phyloP scores from a whole-genome alignment of 2,329 filamentous ascomycete genomes.

The Bertia moriformis region DNA sequence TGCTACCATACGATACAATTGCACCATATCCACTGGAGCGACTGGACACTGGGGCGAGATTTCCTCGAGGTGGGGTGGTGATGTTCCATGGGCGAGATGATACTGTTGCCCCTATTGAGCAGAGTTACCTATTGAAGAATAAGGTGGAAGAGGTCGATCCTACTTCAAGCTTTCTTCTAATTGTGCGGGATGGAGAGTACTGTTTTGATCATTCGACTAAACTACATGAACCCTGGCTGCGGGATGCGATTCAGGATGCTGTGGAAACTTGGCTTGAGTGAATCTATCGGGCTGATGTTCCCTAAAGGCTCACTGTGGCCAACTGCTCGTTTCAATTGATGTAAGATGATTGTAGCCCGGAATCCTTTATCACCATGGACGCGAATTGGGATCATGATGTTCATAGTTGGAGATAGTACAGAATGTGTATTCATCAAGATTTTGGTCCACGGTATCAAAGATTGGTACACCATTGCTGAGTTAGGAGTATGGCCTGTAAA shows the following conservation, averaged over 20 bases:
- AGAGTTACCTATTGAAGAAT: neutral
- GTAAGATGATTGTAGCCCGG: no score
- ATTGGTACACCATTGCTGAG: no score
- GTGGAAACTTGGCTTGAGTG: neutral
- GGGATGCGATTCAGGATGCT: neutral
- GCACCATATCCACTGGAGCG: neutral
- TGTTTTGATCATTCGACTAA: neutral
- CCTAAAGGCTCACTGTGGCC: no score
- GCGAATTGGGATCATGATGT: no score
- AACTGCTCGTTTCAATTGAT: no score
- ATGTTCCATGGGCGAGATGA: neutral
- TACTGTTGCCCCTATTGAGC: neutral
- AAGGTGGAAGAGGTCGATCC: neutral
- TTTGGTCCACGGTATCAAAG: no score
- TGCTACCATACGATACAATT: neutral
- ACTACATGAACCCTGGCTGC: neutral
- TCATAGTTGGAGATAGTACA: no score
- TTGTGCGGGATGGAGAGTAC: neutral
- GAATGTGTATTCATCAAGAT: no score
- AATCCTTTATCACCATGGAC: no score
- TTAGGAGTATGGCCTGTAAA: no score
- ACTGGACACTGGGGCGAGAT: neutral
- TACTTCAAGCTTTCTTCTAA: neutral
- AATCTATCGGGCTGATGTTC: no score
- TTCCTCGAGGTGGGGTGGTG: neutral